Percentiles rank a stretch among this genome's conserved stretches.
Evolutionary conservation across 176 grass and related monocot genomes (phyloP).

Genomic region (Musa troglodytarum): DNA sequence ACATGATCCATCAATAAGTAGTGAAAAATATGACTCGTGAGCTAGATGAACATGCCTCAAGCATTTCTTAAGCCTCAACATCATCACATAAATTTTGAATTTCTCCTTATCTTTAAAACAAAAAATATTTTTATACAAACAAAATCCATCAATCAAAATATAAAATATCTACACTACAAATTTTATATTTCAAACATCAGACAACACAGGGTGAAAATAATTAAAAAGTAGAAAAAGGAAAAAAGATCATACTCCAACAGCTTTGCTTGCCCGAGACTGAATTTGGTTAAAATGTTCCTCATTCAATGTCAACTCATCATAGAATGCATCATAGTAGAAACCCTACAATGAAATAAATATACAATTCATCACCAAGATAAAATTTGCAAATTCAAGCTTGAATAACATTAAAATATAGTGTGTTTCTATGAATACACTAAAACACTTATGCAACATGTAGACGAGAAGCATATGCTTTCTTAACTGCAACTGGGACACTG

Average conservation of each 20-base stretch:
- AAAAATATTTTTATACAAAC: no score
- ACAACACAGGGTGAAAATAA: background rate
- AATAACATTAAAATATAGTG: background rate
- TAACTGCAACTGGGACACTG: background rate
- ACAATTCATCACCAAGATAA: background rate
- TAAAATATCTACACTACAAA: background rate
- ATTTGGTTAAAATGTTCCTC: slow-evolving; percentile 75
- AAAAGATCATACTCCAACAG: slow-evolving; percentile 53
- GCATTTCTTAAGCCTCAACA: no score
- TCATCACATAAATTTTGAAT: no score
- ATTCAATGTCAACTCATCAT: slow-evolving; percentile 73
- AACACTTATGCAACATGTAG: background rate
- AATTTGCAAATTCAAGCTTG: background rate
- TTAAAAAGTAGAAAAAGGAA: background rate
- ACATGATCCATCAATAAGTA: no score
- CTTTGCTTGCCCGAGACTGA: slow-evolving; percentile 73
- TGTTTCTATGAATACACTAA: background rate
- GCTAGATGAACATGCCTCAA: background rate
- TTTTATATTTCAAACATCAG: background rate
- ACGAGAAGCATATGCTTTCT: background rate
- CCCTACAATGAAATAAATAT: slow-evolving; percentile 40
- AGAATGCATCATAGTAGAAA: slow-evolving; percentile 97
- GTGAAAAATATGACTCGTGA: background rate
- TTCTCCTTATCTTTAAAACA: no score
- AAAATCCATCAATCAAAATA: background rate